Conservation (phyloP, 78 protist genomes). For the Emiliania huxleyi region DNA sequence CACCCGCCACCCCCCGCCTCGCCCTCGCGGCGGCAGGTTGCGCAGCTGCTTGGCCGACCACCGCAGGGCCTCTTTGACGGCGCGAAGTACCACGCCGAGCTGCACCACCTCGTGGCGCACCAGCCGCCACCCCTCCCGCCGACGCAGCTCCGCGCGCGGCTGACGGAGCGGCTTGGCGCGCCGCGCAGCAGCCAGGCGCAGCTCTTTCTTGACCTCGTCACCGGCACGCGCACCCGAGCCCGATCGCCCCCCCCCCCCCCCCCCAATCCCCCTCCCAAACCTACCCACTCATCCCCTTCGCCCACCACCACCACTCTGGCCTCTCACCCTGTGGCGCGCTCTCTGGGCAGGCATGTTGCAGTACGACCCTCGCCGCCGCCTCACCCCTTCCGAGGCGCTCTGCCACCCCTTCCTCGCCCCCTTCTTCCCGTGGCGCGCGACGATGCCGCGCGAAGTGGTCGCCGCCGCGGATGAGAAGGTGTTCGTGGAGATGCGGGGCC, state of each 20-base stretch:
- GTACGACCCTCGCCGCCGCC: slow-evolving; percentile 36
- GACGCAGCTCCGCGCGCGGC: neutral
- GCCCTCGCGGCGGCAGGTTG: too few relatives aligned
- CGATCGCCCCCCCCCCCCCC: too few relatives aligned
- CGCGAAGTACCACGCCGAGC: neutral
- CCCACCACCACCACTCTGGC: too few relatives aligned
- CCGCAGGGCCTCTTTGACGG: neutral
- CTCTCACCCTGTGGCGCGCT: too few relatives aligned
- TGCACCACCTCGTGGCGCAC: neutral
- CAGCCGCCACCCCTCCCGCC: neutral
- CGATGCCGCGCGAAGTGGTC: neutral
- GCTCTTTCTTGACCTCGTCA: slow-evolving; percentile 23
- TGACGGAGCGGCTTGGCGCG: neutral
- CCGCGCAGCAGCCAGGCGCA: neutral
- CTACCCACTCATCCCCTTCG: too few relatives aligned
- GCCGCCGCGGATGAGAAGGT: neutral
- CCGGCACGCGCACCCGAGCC: too few relatives aligned
- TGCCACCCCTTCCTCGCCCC: slow-evolving; percentile 41
- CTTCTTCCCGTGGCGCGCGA: neutral
- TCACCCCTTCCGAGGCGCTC: slow-evolving; percentile 36
- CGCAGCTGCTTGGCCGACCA: slow-evolving; percentile 29
- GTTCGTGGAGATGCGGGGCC: neutral
- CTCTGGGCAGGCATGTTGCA: neutral
- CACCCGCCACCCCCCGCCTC: too few relatives aligned
- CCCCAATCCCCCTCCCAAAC: too few relatives aligned